A percentile compares a stretch with the other conserved stretches of the same genome.
Evolutionary conservation across 2,329 filamentous ascomycete genomes (phyloP).

Genomic region (Cryphonectria carpinicola): DNA sequence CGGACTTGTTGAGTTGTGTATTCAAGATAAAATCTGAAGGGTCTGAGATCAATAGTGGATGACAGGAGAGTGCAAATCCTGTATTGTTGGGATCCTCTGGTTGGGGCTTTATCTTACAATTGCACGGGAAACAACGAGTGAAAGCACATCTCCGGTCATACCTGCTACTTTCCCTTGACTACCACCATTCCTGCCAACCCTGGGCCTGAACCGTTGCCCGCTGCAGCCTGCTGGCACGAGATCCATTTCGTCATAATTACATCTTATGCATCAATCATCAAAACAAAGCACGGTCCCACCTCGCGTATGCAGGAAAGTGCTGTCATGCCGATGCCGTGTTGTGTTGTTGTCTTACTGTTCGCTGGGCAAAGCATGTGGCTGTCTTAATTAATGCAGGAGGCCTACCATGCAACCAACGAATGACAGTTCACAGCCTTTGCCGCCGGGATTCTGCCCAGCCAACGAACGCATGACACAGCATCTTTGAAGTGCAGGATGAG

Average conservation of each 20-base stretch:
- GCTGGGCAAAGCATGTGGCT: constrained; percentile 24
- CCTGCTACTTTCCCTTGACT: neutral
- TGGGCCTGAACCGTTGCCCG: neutral
- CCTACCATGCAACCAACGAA: constrained; percentile 17
- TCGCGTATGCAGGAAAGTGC: neutral
- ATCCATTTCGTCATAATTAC: neutral
- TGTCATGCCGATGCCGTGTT: neutral
- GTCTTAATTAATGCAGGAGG: constrained; percentile 30
- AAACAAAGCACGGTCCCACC: neutral
- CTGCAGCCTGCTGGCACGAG: constrained; percentile 6
- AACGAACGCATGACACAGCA: neutral
- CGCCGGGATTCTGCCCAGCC: neutral
- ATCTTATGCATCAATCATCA: neutral
- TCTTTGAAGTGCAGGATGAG: neutral
- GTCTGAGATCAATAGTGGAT: neutral
- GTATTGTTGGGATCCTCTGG: neutral
- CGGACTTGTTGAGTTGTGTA: no score
- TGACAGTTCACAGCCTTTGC: neutral
- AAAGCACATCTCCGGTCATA: neutral
- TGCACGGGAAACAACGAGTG: neutral
- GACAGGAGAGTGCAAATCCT: neutral
- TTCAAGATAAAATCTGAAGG: neutral
- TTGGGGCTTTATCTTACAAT: neutral
- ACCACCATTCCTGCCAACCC: neutral
- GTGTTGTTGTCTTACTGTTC: neutral